Evolutionary conservation across 306 rosid species (phyloP).

Genomic region (Vicia villosa): DNA sequence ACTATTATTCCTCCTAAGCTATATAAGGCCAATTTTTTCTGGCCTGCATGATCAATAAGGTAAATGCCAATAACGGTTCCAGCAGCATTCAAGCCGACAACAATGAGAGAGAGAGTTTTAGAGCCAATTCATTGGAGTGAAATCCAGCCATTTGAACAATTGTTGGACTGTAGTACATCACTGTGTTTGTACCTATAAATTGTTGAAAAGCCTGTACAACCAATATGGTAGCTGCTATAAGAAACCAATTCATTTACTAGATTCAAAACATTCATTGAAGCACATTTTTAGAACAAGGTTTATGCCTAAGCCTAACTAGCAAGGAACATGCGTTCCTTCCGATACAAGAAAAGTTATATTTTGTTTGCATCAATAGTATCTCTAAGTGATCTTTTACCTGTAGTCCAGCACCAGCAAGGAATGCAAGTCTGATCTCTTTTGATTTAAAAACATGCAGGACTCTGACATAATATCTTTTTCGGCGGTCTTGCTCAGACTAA

Average conservation of each 20-base stretch:
- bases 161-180: slow-evolving; percentile 50
- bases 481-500: slow-evolving; percentile 66
- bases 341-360: not conserved
- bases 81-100: slow-evolving; percentile 80
- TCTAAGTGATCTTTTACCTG: slow-evolving; percentile 51
- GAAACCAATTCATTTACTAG: slow-evolving; percentile 11
- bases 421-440: slow-evolving; percentile 83
- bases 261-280: too few relatives aligned
- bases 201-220: slow-evolving; percentile 89
- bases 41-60: slow-evolving; percentile 79
- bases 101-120: slow-evolving; percentile 75
- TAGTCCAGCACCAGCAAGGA: slow-evolving; percentile 86
- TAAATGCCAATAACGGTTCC: slow-evolving; percentile 83
- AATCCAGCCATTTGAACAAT: slow-evolving; percentile 99
- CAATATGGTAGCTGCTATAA: slow-evolving; percentile 28
- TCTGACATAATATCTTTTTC: slow-evolving; percentile 45
- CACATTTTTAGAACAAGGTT: too few relatives aligned
- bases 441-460: slow-evolving; percentile 60
- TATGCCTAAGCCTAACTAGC: slow-evolving; percentile 2
- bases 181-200: slow-evolving; percentile 88
- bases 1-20: slow-evolving; percentile 79
- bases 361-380: not conserved
- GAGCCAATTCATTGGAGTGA: slow-evolving; percentile 70
- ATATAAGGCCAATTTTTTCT: slow-evolving; percentile 64
- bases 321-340: slow-evolving; percentile 25